These are phyloP conservation scores for Sporodiniella umbellata DNA, from an alignment of 371 early-diverging fungal genomes.

Conservation along the genomic window DNA sequence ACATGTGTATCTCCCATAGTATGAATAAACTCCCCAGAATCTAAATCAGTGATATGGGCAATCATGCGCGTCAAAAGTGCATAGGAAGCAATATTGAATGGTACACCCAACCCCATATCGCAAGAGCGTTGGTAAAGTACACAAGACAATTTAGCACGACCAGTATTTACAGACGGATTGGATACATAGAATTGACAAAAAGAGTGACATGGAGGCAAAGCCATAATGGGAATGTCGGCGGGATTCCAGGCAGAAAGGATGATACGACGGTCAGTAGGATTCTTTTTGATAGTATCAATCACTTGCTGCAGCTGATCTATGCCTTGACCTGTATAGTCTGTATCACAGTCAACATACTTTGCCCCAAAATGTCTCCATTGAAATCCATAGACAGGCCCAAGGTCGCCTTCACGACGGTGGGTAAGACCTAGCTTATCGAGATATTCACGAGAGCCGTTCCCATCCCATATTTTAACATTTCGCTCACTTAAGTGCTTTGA, in stretches of 20 bases:
- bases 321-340: conserved; percentile 93
- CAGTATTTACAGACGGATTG: conserved; percentile 46
- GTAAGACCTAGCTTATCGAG: conserved; percentile 84
- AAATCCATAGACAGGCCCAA: conserved; percentile 99
- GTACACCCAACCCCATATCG: conserved; percentile 99
- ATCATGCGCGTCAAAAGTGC: conserved; percentile 94
- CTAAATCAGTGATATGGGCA: conserved; percentile 86
- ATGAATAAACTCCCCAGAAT: conserved; percentile 93
- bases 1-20: conserved; percentile 98
- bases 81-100: conserved; percentile 99
- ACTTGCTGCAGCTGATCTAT: conserved; percentile 94
- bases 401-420: conserved; percentile 87
- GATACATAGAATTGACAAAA: conserved; percentile 95
- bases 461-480: conserved; percentile 97
- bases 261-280: conserved; percentile 92
- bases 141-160: conserved; percentile 74
- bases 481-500: conserved; percentile 77
- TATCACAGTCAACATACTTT: conserved; percentile 81
- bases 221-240: conserved; percentile 81
- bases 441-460: conserved; percentile 92
- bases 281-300: conserved; percentile 82
- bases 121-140: conserved; percentile 98
- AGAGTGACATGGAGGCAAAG: conserved; percentile 95
- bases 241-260: conserved; percentile 99
- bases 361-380: conserved; percentile 99